A percentile compares a stretch with the other conserved stretches of the same genome.
Conservation (phyloP, 2,329 filamentous ascomycete genomes). For the Cadophora gregata region DNA sequence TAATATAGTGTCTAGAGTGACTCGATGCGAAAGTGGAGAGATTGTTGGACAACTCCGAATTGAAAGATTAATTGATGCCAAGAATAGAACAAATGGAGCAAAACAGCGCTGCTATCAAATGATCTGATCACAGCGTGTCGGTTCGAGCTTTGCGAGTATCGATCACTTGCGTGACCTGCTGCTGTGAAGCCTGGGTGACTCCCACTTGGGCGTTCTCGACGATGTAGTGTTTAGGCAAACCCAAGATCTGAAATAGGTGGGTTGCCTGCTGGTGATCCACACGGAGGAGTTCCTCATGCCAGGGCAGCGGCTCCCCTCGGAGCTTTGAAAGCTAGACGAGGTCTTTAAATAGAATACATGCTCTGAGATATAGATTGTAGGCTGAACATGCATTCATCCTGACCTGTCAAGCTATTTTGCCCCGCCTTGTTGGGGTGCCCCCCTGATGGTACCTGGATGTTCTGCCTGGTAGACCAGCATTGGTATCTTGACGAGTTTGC, state of each 20-base stretch:
- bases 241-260: not conserved
- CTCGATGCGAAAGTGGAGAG: conserved; percentile 19
- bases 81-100: conserved; percentile 22
- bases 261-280: not conserved
- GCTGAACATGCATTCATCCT: conserved; percentile 27
- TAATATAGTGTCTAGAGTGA: conserved; percentile 25
- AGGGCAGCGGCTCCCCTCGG: not conserved
- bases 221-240: not conserved
- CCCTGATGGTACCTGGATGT: conserved; percentile 18
- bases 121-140: conserved; percentile 4
- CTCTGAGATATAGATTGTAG: conserved; percentile 18
- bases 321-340: not conserved
- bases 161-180: not conserved
- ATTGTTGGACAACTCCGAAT: not conserved
- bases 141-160: not conserved
- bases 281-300: conserved; percentile 5
- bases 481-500: not conserved
- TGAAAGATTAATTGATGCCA: conserved; percentile 27
- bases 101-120: not conserved
- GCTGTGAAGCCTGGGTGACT: conserved; percentile 3
- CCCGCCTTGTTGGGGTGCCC: not conserved
- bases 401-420: conserved; percentile 6
- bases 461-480: not conserved
- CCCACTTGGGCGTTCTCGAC: not conserved
- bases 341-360: conserved; percentile 24